Evolutionary conservation across 768 basidiomycete genomes (phyloP).

Genomic region (Collybia sordida): DNA sequence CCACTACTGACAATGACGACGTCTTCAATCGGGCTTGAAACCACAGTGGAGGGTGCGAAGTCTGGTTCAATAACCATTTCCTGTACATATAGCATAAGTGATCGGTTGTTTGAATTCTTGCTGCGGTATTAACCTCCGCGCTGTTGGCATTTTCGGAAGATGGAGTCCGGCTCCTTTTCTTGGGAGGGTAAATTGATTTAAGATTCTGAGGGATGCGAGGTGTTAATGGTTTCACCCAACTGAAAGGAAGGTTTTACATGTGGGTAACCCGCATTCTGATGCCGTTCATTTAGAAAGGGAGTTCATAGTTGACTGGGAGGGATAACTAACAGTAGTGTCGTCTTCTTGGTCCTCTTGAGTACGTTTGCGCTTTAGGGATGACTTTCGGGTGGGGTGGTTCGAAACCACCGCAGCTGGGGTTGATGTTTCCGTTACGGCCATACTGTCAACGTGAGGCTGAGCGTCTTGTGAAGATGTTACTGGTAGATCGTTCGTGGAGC

Average conservation of each 20-base stretch:
- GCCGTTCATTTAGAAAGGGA: constrained; percentile 5
- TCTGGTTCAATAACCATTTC: background rate
- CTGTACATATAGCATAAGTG: too few species aligned
- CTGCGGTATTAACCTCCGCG: constrained; percentile 17
- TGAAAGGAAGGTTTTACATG: constrained; percentile 29
- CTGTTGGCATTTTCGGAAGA: constrained; percentile 26
- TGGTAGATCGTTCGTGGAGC: background rate
- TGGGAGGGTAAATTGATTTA: constrained; percentile 43
- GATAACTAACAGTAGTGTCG: constrained; percentile 12
- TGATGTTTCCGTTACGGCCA: background rate
- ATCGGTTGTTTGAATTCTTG: too few species aligned
- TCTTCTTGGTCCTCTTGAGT: constrained; percentile 21
- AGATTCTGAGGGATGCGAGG: constrained; percentile 36
- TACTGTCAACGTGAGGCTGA: background rate
- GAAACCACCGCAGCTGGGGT: background rate
- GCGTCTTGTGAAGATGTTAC: background rate
- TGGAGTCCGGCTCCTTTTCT: constrained; percentile 42
- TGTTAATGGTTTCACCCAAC: background rate
- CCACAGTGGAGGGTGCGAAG: background rate
- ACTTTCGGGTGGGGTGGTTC: constrained; percentile 1
- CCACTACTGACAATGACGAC: too few species aligned
- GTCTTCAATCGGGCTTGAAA: too few species aligned
- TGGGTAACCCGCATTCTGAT: constrained; percentile 42
- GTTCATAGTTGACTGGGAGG: background rate
- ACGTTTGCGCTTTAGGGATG: constrained; percentile 30